A percentile compares a stretch with the other conserved stretches of the same genome.
phyloP scores from a whole-genome alignment of 148 eudicot genomes.

The Camellia granthamiana region DNA sequence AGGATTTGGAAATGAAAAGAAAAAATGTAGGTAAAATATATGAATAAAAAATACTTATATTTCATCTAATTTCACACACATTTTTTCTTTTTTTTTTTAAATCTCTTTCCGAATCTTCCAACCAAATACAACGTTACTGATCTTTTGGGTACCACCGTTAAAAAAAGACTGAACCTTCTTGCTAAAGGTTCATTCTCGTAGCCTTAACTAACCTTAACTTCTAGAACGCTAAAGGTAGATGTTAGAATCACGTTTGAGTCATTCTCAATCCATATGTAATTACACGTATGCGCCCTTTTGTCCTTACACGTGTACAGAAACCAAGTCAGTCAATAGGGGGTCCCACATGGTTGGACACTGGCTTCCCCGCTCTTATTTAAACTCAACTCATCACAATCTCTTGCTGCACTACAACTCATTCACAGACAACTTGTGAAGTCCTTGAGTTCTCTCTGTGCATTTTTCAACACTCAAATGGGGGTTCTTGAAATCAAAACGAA shows the following conservation, averaged over 20 bases:
- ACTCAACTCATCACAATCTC: neutral
- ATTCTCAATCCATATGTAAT: neutral
- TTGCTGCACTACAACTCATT: neutral
- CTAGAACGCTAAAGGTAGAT: too few species aligned
- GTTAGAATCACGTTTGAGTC: neutral
- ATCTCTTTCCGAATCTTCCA: too few species aligned
- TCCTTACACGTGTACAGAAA: neutral
- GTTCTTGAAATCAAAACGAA: constrained; percentile 4
- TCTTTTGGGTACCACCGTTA: too few species aligned
- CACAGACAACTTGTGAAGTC: neutral
- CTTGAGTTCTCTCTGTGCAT: neutral
- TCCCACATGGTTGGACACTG: neutral
- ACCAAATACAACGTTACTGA: too few species aligned
- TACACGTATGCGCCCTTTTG: neutral
- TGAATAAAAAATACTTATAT: too few species aligned
- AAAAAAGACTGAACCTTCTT: too few species aligned
- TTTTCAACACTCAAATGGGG: neutral
- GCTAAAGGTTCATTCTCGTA: too few species aligned
- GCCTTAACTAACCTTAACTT: too few species aligned
- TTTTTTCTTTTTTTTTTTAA: too few species aligned
- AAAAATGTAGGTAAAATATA: too few species aligned
- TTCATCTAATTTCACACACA: too few species aligned
- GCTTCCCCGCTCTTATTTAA: constrained; percentile 9
- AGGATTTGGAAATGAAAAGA: too few species aligned
- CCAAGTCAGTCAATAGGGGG: constrained; percentile 1